Evolutionary conservation across 1,284 basidiomycete genomes (phyloP).

Genomic region (Cryptococcus depauperatus): DNA sequence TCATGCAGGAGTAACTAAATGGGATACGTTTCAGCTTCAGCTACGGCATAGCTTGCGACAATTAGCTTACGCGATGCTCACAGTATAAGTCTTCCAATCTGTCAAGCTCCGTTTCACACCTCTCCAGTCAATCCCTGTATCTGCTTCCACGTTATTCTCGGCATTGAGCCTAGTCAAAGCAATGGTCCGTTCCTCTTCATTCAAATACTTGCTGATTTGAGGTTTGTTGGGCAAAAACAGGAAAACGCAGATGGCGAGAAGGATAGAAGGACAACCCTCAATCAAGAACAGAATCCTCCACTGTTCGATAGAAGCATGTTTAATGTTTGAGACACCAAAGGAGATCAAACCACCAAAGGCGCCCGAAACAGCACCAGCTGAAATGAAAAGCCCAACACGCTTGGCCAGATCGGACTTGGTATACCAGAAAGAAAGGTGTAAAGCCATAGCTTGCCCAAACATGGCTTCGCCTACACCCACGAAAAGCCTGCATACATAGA

Average conservation of each 20-base stretch:
- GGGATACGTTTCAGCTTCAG: too few species aligned
- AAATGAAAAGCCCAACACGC: slow-evolving; percentile 47
- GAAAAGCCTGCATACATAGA: slow-evolving; percentile 44
- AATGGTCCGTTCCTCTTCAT: slow-evolving; percentile 61
- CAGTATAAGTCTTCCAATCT: slow-evolving; percentile 51
- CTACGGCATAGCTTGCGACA: too few species aligned
- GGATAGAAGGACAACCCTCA: slow-evolving; percentile 53
- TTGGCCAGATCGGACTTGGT: slow-evolving; percentile 45
- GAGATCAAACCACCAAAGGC: slow-evolving; percentile 43
- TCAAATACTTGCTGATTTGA: slow-evolving; percentile 63
- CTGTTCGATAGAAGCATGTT: slow-evolving; percentile 22
- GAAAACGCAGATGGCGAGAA: slow-evolving; percentile 59
- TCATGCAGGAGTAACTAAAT: slow-evolving; percentile 65
- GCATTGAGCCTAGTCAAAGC: slow-evolving; percentile 67
- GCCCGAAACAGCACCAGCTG: slow-evolving; percentile 41
- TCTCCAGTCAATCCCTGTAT: slow-evolving; percentile 41
- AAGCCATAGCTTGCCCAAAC: slow-evolving; percentile 43
- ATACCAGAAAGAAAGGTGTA: slow-evolving; percentile 42
- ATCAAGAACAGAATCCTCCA: slow-evolving; percentile 48
- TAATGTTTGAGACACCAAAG: slow-evolving; percentile 41
- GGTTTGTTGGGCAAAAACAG: slow-evolving; percentile 67
- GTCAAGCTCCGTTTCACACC: slow-evolving; percentile 57
- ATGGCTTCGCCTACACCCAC: slow-evolving; percentile 44
- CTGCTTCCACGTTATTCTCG: slow-evolving; percentile 55
- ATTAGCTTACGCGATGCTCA: slow-evolving; percentile 58